A percentile compares a stretch with the other conserved stretches of the same genome.
phyloP scores from a whole-genome alignment of 169 alveolate genomes.

The Eimeria acervulina region DNA sequence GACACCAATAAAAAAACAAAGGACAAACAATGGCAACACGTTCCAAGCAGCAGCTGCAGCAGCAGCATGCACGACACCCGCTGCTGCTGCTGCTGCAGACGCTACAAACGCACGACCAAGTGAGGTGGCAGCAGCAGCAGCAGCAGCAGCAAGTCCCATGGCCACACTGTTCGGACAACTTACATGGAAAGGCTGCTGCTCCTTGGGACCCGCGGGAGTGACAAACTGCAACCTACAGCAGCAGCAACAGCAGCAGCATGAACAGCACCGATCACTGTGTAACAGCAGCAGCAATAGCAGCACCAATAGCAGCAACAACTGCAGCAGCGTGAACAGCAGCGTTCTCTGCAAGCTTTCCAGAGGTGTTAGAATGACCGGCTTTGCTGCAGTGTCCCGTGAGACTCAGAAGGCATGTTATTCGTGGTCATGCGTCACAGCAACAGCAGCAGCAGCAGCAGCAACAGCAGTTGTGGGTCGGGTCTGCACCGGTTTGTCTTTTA shows the following conservation, averaged over 20 bases:
- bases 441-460: conserved; percentile 25
- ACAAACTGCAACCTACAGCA: conserved; percentile 49
- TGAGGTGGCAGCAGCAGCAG: conserved; percentile 17
- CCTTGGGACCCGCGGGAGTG: conserved; percentile 30
- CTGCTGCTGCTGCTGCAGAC: conserved; percentile 16
- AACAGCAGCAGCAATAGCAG: not conserved
- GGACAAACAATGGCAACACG: not conserved
- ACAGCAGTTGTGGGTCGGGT: not conserved
- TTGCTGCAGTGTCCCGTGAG: not conserved
- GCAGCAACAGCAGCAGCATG: conserved; percentile 15
- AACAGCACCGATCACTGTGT: no score
- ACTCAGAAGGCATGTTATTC: not conserved
- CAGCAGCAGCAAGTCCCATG: conserved; percentile 28
- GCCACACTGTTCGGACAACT: not conserved
- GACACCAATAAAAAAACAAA: not conserved
- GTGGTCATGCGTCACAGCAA: not conserved
- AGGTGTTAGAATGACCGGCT: not conserved
- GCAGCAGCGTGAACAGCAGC: not conserved
- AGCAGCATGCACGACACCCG: not conserved
- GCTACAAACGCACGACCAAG: not conserved
- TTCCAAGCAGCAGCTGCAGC: not conserved
- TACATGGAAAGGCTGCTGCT: not conserved
- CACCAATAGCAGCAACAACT: not conserved
- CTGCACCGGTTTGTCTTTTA: conserved; percentile 68
- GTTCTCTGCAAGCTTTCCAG: not conserved